Percentiles rank a stretch among this genome's conserved stretches.
Conservation (phyloP, 495 filamentous ascomycete genomes). For the Glutinoglossum americanum region DNA sequence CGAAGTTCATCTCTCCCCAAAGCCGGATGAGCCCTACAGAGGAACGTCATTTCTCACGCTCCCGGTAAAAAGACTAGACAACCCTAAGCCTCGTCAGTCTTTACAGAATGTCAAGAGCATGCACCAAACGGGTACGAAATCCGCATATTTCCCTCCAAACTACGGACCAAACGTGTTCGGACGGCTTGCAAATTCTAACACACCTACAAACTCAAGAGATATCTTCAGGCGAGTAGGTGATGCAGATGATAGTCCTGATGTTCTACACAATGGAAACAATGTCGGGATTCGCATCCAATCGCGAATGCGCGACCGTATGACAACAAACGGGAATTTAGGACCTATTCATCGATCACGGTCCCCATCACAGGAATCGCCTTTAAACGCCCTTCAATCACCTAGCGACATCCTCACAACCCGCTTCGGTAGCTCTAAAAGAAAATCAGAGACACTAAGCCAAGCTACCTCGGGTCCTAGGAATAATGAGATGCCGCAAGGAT, state of each 20-base stretch:
- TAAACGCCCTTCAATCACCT: not conserved
- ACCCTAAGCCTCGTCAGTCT: not conserved
- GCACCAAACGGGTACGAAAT: not conserved
- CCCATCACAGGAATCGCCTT: not conserved
- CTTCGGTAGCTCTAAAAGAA: not conserved
- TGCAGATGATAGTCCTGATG: not conserved
- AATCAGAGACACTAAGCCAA: not conserved
- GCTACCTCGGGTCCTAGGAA: not conserved
- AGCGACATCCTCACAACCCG: not conserved
- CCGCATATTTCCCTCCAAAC: not conserved
- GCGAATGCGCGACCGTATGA: not conserved
- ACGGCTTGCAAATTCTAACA: not conserved
- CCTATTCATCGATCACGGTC: not conserved
- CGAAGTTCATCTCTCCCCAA: not conserved
- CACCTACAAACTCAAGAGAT: not conserved
- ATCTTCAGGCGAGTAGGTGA: not conserved
- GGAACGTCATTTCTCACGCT: not conserved
- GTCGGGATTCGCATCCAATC: not conserved
- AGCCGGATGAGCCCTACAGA: not conserved
- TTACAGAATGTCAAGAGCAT: not conserved
- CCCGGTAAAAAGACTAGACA: not conserved
- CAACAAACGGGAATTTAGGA: not conserved
- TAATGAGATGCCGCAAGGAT: not conserved
- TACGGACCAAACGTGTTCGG: not conserved
- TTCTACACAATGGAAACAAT: not conserved